These are phyloP conservation scores for Suillus luteus DNA, from an alignment of 768 basidiomycete species.

Conservation along the genomic window DNA sequence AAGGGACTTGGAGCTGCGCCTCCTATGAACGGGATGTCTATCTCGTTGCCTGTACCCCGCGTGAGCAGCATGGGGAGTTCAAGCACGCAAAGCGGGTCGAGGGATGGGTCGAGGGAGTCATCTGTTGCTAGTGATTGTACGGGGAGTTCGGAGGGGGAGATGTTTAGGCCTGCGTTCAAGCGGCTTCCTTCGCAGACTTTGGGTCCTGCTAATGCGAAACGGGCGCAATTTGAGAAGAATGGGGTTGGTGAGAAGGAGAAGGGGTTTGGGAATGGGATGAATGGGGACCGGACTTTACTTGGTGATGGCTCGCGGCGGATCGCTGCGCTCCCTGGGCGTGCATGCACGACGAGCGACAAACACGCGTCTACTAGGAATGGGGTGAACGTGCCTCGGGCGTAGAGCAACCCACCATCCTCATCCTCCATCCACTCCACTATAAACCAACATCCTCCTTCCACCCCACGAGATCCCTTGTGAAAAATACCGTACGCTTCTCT, in stretches of 20 bases:
- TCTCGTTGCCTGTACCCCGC: constrained; percentile 37
- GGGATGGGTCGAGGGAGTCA: constrained; percentile 32
- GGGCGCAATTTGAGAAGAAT: constrained; percentile 44
- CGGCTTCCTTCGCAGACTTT: constrained; percentile 72
- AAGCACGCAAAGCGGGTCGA: constrained; percentile 26
- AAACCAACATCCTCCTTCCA: background rate
- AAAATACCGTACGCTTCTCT: constrained; percentile 4
- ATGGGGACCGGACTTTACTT: background rate
- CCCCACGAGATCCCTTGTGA: no score
- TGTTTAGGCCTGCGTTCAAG: constrained; percentile 68
- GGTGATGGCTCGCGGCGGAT: constrained; percentile 26
- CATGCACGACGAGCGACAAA: constrained; percentile 21
- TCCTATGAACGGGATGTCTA: constrained; percentile 30
- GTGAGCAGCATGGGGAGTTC: constrained; percentile 16
- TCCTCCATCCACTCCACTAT: background rate
- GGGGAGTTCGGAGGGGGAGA: constrained; percentile 34
- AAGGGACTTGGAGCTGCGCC: constrained; percentile 20
- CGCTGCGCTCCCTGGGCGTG: constrained; percentile 34
- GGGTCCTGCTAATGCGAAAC: constrained; percentile 59
- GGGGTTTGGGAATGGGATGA: background rate
- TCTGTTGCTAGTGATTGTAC: constrained; percentile 35
- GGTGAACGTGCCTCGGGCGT: background rate
- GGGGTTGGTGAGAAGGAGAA: constrained; percentile 30
- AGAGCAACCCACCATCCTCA: no score
- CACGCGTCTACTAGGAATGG: background rate